Conservation (phyloP, 345 rosid genomes). For the Melaleuca quinquenervia region DNA sequence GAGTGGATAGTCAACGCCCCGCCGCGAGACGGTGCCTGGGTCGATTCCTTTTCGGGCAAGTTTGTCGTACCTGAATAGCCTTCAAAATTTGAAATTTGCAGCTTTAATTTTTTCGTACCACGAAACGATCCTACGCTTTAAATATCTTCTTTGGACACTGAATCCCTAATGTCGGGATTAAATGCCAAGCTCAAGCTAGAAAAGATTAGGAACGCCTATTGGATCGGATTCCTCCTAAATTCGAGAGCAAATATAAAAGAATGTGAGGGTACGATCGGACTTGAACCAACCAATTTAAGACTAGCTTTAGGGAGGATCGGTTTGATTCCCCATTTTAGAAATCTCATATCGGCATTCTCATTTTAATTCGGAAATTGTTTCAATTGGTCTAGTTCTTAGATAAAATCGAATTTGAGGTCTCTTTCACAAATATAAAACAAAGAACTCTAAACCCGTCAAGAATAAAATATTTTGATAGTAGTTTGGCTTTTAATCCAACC, state of each 20-base stretch:
- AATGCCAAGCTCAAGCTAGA: neutral
- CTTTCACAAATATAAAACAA: neutral
- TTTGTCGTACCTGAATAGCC: neutral
- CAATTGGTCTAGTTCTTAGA: fast-evolving
- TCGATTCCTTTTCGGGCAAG: neutral
- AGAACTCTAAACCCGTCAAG: too few relatives aligned
- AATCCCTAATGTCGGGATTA: neutral
- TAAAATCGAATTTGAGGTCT: fast-evolving
- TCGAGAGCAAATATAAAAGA: too few relatives aligned
- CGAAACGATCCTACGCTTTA: neutral
- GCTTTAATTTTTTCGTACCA: neutral
- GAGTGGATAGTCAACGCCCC: neutral
- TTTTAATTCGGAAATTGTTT: fast-evolving
- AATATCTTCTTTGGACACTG: neutral
- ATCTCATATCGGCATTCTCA: neutral
- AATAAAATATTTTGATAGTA: too few relatives aligned
- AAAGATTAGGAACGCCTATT: neutral
- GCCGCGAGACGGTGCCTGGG: neutral
- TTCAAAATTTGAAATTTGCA: neutral
- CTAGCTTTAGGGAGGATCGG: neutral
- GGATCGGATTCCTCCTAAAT: fast-evolving
- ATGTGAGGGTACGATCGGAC: fast-evolving
- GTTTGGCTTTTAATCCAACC: too few relatives aligned
- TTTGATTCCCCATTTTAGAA: fast-evolving
- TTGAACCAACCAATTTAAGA: fast-evolving